Evolutionary conservation across 495 filamentous ascomycete species (phyloP).

Genomic region (Podospora appendiculata): DNA sequence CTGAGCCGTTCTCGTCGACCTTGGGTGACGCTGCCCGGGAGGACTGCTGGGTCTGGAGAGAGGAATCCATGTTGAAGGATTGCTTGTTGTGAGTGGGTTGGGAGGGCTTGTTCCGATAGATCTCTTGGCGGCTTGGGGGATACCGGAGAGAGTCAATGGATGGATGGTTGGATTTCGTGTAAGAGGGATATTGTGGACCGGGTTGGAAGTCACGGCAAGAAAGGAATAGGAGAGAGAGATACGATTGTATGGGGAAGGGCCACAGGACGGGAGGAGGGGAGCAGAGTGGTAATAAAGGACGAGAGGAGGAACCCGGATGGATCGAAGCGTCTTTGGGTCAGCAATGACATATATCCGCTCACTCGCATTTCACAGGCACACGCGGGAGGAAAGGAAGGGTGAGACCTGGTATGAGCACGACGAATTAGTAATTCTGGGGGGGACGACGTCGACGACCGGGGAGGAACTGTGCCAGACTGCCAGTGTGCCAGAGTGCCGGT

Average conservation of each 20-base stretch:
- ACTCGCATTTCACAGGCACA: too few relatives aligned
- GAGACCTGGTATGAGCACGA: too few relatives aligned
- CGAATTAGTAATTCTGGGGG: too few relatives aligned
- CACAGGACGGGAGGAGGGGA: slow-evolving; percentile 6
- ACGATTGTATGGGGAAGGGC: not conserved
- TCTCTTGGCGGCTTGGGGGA: too few relatives aligned
- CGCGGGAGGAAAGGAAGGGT: too few relatives aligned
- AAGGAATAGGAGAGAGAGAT: not conserved
- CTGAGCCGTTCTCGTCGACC: slow-evolving; percentile 29
- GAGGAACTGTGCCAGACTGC: too few relatives aligned
- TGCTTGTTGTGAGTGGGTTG: not conserved
- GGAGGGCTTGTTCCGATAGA: not conserved
- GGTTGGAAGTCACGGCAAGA: not conserved
- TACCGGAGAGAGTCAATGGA: not conserved
- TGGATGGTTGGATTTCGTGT: not conserved
- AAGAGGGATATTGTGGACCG: too few relatives aligned
- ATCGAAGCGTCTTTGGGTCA: not conserved
- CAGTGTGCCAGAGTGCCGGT: too few relatives aligned
- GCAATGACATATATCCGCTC: too few relatives aligned
- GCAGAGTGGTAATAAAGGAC: slow-evolving; percentile 15
- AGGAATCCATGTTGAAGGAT: slow-evolving; percentile 21
- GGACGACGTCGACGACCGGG: too few relatives aligned
- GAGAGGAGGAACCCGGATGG: not conserved
- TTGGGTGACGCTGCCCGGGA: slow-evolving; percentile 28
- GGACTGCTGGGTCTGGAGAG: slow-evolving; percentile 15